Conservation (phyloP, 768 basidiomycete genomes). For the Inosperma sp. region DNA sequence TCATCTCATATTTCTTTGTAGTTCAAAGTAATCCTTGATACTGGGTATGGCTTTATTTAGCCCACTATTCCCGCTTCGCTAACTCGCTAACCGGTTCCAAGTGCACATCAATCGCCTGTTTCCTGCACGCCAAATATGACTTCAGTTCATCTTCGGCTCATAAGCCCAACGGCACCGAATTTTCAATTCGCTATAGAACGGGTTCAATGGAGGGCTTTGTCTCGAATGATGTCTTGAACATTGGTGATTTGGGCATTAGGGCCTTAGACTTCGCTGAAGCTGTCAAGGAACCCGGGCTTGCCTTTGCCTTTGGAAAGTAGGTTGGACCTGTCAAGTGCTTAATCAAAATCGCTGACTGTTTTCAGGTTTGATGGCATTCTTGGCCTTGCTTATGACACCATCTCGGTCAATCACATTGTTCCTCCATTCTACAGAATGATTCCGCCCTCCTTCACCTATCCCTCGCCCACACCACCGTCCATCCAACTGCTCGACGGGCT, state of each 20-base stretch:
- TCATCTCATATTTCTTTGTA: constrained; percentile 24
- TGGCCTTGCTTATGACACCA: constrained; percentile 92
- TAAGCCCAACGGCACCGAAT: constrained; percentile 84
- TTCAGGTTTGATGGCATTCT: constrained; percentile 90
- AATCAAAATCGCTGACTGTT: no score
- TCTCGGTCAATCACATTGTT: constrained; percentile 86
- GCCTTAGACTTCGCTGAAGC: constrained; percentile 92
- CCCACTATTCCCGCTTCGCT: constrained; percentile 8
- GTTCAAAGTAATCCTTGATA: constrained; percentile 96
- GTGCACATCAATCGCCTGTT: constrained; percentile 88
- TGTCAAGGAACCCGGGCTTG: constrained; percentile 91
- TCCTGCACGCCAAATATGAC: constrained; percentile 93
- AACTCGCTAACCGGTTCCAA: constrained; percentile 43
- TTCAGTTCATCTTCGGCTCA: constrained; percentile 72
- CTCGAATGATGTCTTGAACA: constrained; percentile 72
- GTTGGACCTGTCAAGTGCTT: no score
- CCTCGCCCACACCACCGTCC: no score
- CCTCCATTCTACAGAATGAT: constrained; percentile 97
- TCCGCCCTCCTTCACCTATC: no score
- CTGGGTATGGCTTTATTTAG: constrained; percentile 50
- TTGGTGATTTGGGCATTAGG: constrained; percentile 77
- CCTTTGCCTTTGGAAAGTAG: constrained; percentile 94
- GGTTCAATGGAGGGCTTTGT: constrained; percentile 97
- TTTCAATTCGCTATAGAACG: constrained; percentile 91
- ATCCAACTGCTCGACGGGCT: no score